phyloP scores from a whole-genome alignment of 2,329 filamentous ascomycete genomes.

The Incumbomyces delicatus region DNA sequence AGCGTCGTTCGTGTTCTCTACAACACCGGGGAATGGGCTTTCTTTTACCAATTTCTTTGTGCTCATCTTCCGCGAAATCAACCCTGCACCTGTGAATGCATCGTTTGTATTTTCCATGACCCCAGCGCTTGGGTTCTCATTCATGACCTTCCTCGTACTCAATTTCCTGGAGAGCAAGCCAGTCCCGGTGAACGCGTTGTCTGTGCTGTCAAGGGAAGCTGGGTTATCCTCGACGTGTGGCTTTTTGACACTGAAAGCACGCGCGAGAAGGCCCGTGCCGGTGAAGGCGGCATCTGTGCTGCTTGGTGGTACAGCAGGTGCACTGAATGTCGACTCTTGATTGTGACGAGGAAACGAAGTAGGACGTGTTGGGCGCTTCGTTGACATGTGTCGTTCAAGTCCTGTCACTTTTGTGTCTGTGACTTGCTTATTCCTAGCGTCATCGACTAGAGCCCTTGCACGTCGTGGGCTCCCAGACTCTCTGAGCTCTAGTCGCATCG shows the following conservation, averaged over 20 bases:
- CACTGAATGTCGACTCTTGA: neutral
- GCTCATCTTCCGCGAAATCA: conserved; percentile 11
- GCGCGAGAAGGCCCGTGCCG: too few relatives aligned
- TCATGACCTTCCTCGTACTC: neutral
- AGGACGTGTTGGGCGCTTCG: neutral
- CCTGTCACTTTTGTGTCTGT: neutral
- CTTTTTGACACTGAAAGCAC: too few relatives aligned
- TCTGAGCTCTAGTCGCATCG: neutral
- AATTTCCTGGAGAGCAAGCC: conserved; percentile 13
- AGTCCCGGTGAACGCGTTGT: conserved; percentile 14
- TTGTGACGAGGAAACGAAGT: neutral
- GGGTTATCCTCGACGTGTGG: too few relatives aligned
- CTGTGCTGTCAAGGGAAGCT: neutral
- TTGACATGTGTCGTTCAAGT: neutral
- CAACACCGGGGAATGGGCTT: neutral
- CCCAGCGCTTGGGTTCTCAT: neutral
- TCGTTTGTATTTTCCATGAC: neutral
- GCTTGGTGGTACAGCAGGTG: neutral
- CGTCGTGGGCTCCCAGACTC: neutral
- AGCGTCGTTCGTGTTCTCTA: neutral
- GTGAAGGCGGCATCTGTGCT: conserved; percentile 1
- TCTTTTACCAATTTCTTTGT: neutral
- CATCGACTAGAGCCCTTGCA: neutral
- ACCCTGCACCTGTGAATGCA: conserved; percentile 10
- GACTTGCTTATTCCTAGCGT: neutral